These are phyloP conservation scores for Physaria fendleri DNA, from an alignment of 345 rosid species.

Conservation along the genomic window DNA sequence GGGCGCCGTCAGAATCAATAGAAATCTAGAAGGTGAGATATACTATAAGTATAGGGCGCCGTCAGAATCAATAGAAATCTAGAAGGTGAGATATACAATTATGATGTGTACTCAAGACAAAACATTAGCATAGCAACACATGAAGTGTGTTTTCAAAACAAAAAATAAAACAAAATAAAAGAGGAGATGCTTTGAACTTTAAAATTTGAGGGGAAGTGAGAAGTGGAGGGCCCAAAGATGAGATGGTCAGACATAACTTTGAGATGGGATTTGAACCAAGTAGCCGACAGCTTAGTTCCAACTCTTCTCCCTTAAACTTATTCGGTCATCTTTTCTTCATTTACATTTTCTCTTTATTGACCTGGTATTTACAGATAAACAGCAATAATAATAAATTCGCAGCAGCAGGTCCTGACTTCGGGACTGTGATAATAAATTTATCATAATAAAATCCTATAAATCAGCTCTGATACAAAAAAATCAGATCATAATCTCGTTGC, in stretches of 20 bases:
- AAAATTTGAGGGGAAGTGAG: not conserved
- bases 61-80: not conserved
- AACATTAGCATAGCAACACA: not conserved
- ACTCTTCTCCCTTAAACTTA: conserved; percentile 12
- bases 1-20: not conserved
- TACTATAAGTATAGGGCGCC: not conserved
- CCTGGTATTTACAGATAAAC: no score
- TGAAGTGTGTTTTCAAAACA: not conserved
- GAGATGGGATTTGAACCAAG: conserved; percentile 8
- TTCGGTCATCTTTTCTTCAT: no score
- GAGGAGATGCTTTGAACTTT: not conserved
- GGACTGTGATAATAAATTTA: no score
- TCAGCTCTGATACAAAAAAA: no score
- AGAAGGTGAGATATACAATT: not conserved
- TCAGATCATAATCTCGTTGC: no score
- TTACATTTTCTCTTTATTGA: no score
- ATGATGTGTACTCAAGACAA: not conserved
- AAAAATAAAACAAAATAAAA: not conserved
- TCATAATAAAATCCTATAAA: no score
- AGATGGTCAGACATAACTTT: conserved; percentile 17
- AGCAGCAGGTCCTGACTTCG: no score
- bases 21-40: not conserved
- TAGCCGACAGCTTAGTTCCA: conserved; percentile 27
- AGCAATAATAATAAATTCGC: no score
- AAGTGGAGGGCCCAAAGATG: conserved; percentile 18